Base-by-base conservation (phyloP, 495 filamentous ascomycete species). In the Neurospora terricola region DNA sequence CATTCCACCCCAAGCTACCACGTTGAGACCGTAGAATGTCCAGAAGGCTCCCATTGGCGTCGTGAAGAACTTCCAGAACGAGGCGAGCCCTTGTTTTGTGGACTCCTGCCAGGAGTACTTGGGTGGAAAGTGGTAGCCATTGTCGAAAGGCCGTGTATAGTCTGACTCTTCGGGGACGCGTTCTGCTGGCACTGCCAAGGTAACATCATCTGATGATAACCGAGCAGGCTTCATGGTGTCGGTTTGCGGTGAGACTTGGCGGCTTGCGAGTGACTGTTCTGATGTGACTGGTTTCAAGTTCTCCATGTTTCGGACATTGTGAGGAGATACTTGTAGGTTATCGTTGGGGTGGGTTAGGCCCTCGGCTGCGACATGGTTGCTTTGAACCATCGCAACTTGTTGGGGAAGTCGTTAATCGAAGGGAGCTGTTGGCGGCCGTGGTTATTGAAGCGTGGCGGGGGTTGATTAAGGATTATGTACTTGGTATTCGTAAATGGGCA, bases 1-100 rank as follows among this genome's bases (percentile, higher is more conserved):
- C 94, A 97, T 96, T 42, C 90, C 92, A 70, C 94, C 94, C 93
- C 94, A 97, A 10, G 93, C 93, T 6, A 96, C 85, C 3, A 96
- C 86, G 71, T 92, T 93, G 42, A 96, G 88, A 23, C 90, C 90
- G 82, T 97, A 96, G 54, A 96, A 79, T 3, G 88, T 90, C 62
- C 94, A 84, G 73, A 93, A 83, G 79, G 94, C 91, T 12, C 93
- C 92, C 75, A 89, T 80, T 0, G 91, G 91, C 0, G 92, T 94
- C 11, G 76, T 83, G 77, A 84, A 82, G 76, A 84, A 86, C 18
- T 82, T 75, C 80, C 88, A 84, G 74, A 89, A 87, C 75, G 88
- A 88, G 68, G 83, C 83, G 81, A 88, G 83, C 69, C 84, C 87
- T 16, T 85, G 81, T 38, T 83, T 84, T 2, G 90, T 82, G 40